These are phyloP conservation scores for Elymus sibiricus DNA, from an alignment of 176 grass and related monocot species.

Conservation along the genomic window DNA sequence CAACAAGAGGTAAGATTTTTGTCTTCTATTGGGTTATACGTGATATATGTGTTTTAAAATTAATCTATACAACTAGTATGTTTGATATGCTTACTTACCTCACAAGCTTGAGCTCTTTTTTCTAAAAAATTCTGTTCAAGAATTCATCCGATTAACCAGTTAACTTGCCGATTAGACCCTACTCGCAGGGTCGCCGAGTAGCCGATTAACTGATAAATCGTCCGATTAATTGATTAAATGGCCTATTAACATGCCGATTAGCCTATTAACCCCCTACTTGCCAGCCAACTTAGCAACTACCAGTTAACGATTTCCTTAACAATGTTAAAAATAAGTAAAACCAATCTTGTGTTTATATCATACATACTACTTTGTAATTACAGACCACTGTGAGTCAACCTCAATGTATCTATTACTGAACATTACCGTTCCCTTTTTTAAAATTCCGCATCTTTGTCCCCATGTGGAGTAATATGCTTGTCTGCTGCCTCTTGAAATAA, in stretches of 20 bases:
- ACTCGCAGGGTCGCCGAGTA: too few relatives aligned
- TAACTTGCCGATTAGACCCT: too few relatives aligned
- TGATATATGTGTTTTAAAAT: not conserved
- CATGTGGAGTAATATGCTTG: not conserved
- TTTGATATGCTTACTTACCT: not conserved
- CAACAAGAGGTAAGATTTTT: conserved; percentile 68
- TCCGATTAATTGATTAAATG: too few relatives aligned
- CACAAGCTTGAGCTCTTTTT: not conserved
- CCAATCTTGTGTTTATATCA: not conserved
- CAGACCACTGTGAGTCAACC: not conserved
- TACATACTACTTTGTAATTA: not conserved
- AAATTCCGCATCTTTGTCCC: not conserved
- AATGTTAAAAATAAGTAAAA: not conserved
- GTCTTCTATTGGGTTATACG: not conserved
- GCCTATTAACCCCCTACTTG: too few relatives aligned
- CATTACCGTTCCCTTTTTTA: not conserved
- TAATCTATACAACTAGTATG: not conserved
- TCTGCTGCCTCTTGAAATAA: not conserved
- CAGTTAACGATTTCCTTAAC: too few relatives aligned
- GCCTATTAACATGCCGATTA: too few relatives aligned
- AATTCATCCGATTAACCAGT: too few relatives aligned
- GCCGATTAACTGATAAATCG: too few relatives aligned
- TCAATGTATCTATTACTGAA: not conserved
- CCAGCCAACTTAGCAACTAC: too few relatives aligned
- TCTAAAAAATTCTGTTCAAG: not conserved